Base-by-base conservation (phyloP, 768 basidiomycete species). In the Botryobasidium botryosum region DNA sequence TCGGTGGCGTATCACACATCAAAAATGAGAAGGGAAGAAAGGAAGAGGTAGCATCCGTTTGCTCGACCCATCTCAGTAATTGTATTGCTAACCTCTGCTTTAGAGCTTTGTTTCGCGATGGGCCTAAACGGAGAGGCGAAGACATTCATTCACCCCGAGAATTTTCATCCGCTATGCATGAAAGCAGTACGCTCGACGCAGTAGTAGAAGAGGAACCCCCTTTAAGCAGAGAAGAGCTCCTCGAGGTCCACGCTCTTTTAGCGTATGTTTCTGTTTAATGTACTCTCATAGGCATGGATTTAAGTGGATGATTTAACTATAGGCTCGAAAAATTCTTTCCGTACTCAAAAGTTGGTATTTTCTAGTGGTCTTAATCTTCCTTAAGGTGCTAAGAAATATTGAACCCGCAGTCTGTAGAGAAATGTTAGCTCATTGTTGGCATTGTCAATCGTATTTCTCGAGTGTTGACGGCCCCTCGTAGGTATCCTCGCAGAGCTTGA, bases 401-500 rank as follows among this genome's bases (percentile, higher is more conserved):
- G 61, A 57, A 57, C 54, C 20, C n/a, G n/a, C n/a, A n/a, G n/a
- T n/a, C 50, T 70, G 2, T 52, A 68, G 8, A 56, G 64, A 21
- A 61, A 65, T 66, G 45, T n/a, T 60, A 50, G 23, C 29, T 40
- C 2, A 18, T 32, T 20, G 29, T 13, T 36, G 29, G 15, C 18
- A n/a, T 25, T 40, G n/a, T 7, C 20, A 20, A 12, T 28, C 25
- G 18, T 13, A n/a, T 4, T 3, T 3, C 18, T 15, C 24, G 26
- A 17, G 33, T 3, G 20, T n/a, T 15, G n/a, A n/a, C n/a, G 28
- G 44, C 6, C 8, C 5, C 5, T 23, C 18, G 17, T 32, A 74
- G 72, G 65, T 46, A 72, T 75, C 21, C 52, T 73, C 12, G 69
- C 67, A 0, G 68, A 71, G 50, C 55, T 70, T 6, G 74, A 74